Conservation (phyloP, 2,329 filamentous ascomycete genomes). For the Lasiodiplodia sp. region DNA sequence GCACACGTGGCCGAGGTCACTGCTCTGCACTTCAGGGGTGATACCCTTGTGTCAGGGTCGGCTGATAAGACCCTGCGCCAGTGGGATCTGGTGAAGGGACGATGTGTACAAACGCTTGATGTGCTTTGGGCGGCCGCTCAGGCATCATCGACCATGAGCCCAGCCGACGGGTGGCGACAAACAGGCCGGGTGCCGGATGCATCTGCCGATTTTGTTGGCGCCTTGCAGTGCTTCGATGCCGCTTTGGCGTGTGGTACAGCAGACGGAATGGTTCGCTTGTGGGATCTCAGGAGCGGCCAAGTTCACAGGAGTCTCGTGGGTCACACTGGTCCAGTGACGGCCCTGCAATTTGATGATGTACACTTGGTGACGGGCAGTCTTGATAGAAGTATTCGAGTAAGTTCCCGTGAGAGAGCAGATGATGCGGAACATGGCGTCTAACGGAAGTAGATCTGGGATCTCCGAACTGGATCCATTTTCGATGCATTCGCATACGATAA, state of each 20-base stretch:
- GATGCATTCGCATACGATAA: slow-evolving; percentile 96
- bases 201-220: slow-evolving; percentile 89
- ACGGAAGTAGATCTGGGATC: slow-evolving; percentile 87
- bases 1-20: slow-evolving; percentile 95
- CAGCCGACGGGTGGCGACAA: slow-evolving; percentile 74
- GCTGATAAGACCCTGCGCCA: slow-evolving; percentile 97
- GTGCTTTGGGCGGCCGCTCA: slow-evolving; percentile 98
- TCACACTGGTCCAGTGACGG: slow-evolving; percentile 93
- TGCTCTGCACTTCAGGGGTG: slow-evolving; percentile 86
- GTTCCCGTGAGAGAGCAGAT: slow-evolving; percentile 46
- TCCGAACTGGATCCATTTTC: slow-evolving; percentile 92
- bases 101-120: slow-evolving; percentile 95
- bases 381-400: slow-evolving; percentile 91
- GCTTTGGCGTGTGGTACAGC: slow-evolving; percentile 95
- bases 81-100: slow-evolving; percentile 97
- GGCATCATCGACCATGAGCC: slow-evolving; percentile 73
- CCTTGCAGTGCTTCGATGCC: slow-evolving; percentile 93
- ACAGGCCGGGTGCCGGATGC: slow-evolving; percentile 69
- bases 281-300: slow-evolving; percentile 95
- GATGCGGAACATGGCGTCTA: slow-evolving; percentile 1
- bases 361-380: slow-evolving; percentile 92
- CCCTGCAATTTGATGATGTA: slow-evolving; percentile 93
- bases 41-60: slow-evolving; percentile 92
- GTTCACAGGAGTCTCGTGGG: slow-evolving; percentile 96
- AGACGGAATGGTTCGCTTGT: slow-evolving; percentile 94